A percentile compares a stretch with the other conserved stretches of the same genome.
These are phyloP conservation scores for Arabidopsis hybrid DNA, from an alignment of 441 rosid species.

Conservation along the genomic window DNA sequence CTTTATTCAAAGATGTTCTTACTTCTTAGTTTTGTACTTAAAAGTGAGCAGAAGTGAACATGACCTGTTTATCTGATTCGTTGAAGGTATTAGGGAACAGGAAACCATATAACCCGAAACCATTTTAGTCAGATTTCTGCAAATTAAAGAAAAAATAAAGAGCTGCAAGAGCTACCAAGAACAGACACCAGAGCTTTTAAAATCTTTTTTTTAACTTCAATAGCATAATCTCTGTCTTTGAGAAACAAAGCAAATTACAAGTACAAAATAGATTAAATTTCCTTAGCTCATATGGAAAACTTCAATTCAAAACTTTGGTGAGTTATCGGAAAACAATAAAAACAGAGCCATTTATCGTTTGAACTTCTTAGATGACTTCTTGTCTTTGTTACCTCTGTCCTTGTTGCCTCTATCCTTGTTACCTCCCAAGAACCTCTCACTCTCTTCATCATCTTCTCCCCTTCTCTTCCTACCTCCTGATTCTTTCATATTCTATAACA, in stretches of 20 bases:
- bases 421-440: slow-evolving; percentile 59
- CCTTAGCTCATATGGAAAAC: not conserved
- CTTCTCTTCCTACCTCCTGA: slow-evolving; percentile 54
- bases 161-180: not conserved
- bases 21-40: not conserved
- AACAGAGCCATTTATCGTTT: slow-evolving; percentile 35
- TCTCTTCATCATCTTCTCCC: slow-evolving; percentile 66
- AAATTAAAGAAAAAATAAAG: not conserved
- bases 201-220: not conserved
- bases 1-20: not conserved
- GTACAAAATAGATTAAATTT: not conserved
- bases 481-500: slow-evolving; percentile 68
- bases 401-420: slow-evolving; percentile 45
- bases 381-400: slow-evolving; percentile 51
- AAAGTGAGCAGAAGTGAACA: not conserved
- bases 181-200: not conserved
- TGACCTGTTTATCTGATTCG: not conserved
- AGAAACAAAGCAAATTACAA: slow-evolving; percentile 2
- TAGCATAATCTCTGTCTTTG: not conserved
- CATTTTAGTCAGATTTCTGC: not conserved
- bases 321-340: not conserved
- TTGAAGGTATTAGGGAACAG: not conserved
- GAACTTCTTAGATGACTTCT: slow-evolving; percentile 53
- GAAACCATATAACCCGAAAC: not conserved
- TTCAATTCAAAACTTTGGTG: slow-evolving; percentile 8